These are phyloP conservation scores for Phanerodontia chrysosporium DNA, from an alignment of 768 basidiomycete species.

Conservation along the genomic window DNA sequence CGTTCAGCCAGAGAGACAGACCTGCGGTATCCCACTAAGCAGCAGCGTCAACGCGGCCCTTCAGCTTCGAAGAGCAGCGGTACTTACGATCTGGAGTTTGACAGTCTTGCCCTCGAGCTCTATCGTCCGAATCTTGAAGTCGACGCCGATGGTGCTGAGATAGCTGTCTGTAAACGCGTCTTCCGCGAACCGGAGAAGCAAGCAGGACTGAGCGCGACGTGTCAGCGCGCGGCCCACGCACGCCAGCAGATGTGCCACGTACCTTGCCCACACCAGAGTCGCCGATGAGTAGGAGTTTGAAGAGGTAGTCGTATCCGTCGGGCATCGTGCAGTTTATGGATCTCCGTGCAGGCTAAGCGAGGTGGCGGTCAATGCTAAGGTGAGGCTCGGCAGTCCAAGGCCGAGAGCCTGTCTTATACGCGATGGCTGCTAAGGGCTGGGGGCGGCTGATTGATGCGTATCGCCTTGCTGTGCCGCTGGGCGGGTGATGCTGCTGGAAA, in stretches of 20 bases:
- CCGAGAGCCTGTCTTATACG: not conserved
- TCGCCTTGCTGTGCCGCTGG: conserved; percentile 12
- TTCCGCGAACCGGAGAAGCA: conserved; percentile 89
- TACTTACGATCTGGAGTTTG: conserved; percentile 93
- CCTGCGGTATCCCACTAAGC: conserved; percentile 96
- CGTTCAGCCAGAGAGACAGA: conserved; percentile 26
- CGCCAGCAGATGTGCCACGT: conserved; percentile 15
- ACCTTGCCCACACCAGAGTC: conserved; percentile 96
- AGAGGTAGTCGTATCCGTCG: conserved; percentile 92
- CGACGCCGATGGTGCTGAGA: conserved; percentile 96
- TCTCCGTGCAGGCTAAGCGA: conserved; percentile 19
- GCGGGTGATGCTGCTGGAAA: not conserved
- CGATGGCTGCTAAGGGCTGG: not conserved
- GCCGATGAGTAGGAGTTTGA: conserved; percentile 92
- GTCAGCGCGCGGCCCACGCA: not conserved
- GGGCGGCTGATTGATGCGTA: conserved; percentile 7
- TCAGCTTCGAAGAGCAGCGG: not conserved
- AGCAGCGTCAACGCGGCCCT: not conserved
- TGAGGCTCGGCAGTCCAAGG: not conserved
- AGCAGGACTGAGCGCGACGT: conserved; percentile 71
- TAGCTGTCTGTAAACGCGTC: conserved; percentile 98
- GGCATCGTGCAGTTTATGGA: conserved; percentile 26
- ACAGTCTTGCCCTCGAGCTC: conserved; percentile 98
- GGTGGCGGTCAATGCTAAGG: conserved; percentile 18
- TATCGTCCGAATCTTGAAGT: conserved; percentile 99